A percentile compares a stretch with the other conserved stretches of the same genome.
These are phyloP conservation scores for Colletotrichum magnum DNA, from an alignment of 2,329 filamentous ascomycete species.

Conservation along the genomic window DNA sequence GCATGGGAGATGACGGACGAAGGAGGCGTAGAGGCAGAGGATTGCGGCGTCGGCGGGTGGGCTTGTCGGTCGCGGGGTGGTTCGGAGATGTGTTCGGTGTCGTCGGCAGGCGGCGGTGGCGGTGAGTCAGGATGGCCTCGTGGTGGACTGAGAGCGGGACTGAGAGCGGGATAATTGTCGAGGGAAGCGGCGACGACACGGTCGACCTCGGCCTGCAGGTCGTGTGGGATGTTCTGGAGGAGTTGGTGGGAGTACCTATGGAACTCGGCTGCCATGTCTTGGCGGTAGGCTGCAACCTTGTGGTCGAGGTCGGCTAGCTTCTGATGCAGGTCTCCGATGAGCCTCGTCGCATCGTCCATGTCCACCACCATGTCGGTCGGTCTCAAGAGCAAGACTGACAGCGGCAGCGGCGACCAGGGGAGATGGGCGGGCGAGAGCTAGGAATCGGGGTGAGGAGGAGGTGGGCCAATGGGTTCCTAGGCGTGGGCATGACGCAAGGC, in stretches of 20 bases:
- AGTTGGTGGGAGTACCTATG: constrained; percentile 66
- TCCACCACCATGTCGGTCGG: constrained; percentile 34
- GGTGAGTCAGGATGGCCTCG: constrained; percentile 51
- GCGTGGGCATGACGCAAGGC: constrained; percentile 40
- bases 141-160: constrained; percentile 50
- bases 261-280: constrained; percentile 71
- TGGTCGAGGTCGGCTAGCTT: constrained; percentile 70
- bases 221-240: constrained; percentile 61
- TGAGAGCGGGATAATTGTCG: constrained; percentile 61
- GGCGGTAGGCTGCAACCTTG: constrained; percentile 70
- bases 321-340: constrained; percentile 66
- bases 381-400: constrained; percentile 17
- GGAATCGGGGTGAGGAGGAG: constrained; percentile 33
- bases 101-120: constrained; percentile 46
- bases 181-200: constrained; percentile 61
- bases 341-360: constrained; percentile 64
- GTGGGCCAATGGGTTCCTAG: constrained; percentile 40
- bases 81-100: constrained; percentile 26
- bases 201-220: constrained; percentile 62
- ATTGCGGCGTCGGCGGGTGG: constrained; percentile 27
- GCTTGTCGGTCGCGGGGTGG: constrained; percentile 18
- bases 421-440: constrained; percentile 24
- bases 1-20: constrained; percentile 30
- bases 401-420: constrained; percentile 34
- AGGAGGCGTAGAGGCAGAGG: constrained; percentile 20